Conservation (phyloP, 768 basidiomycete species). For the Auricularia heimuer region DNA sequence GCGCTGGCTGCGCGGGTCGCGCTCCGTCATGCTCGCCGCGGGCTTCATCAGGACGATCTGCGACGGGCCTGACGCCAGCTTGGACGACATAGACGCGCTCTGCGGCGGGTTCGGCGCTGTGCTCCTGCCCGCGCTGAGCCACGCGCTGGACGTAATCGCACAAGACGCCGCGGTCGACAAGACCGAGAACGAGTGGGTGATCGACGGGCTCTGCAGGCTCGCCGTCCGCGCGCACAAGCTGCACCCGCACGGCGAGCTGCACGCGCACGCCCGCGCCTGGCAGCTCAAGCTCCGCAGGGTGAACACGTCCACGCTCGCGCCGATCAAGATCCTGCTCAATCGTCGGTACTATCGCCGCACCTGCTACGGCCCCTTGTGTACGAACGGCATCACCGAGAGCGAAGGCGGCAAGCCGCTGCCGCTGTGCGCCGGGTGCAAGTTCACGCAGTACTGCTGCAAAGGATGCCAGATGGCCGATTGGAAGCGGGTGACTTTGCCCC, state of each 20-base stretch:
- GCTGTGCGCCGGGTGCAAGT: constrained; percentile 17
- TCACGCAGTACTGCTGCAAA: constrained; percentile 25
- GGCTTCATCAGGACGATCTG: not conserved
- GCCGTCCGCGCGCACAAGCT: not conserved
- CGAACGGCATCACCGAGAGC: not conserved
- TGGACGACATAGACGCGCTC: not conserved
- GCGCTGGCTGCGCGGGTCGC: not conserved
- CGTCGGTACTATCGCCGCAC: not conserved
- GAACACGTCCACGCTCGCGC: not conserved
- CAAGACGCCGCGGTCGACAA: not conserved
- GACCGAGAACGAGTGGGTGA: not conserved
- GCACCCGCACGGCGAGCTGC: not conserved
- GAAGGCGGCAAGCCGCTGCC: not conserved
- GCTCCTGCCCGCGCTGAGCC: not conserved
- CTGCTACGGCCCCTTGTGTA: not conserved
- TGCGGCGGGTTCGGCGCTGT: not conserved
- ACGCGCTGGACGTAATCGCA: not conserved
- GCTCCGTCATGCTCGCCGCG: not conserved
- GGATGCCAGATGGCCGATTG: constrained; percentile 24
- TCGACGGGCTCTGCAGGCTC: not conserved
- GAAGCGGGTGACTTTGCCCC: constrained; percentile 2
- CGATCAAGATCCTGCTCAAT: not conserved
- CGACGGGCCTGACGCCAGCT: not conserved
- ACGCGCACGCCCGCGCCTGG: not conserved
- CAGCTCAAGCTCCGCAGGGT: not conserved